Evolutionary conservation across 1,139 yeast species (phyloP).

Genomic region (Hemisphaericaspora xylofermentans): DNA sequence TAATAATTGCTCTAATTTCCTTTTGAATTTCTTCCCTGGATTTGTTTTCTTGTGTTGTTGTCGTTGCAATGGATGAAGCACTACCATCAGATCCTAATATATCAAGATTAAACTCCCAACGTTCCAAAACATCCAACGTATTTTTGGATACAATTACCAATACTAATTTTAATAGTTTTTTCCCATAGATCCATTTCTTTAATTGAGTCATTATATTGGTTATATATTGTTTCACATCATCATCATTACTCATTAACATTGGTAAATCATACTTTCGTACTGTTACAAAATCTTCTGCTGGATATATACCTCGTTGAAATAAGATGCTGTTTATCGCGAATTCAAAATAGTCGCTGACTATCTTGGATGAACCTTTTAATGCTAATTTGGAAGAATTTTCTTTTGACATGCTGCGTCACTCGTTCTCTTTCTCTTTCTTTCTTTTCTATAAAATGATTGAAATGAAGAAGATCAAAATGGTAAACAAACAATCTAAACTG

Average conservation of each 20-base stretch:
- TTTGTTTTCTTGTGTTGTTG: constrained; percentile 19
- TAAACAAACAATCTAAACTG: no score
- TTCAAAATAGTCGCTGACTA: constrained; percentile 82
- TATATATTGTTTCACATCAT: constrained; percentile 73
- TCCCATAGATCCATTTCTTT: constrained; percentile 77
- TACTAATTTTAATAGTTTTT: constrained; percentile 66
- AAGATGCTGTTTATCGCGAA: constrained; percentile 77
- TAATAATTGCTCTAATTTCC: constrained; percentile 80
- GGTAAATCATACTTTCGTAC: constrained; percentile 82
- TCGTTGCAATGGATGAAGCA: background rate
- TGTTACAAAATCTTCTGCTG: constrained; percentile 79
- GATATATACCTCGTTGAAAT: constrained; percentile 89
- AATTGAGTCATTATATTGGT: constrained; percentile 70
- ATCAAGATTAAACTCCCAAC: constrained; percentile 82
- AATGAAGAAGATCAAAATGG: background rate
- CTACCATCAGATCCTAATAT: constrained; percentile 21
- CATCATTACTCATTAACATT: constrained; percentile 70
- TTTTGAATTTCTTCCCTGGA: constrained; percentile 55
- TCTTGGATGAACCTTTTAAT: constrained; percentile 73
- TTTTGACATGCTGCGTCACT: background rate
- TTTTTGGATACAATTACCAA: constrained; percentile 70
- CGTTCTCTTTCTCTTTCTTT: background rate
- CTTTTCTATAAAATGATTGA: background rate
- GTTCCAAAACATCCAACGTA: constrained; percentile 67
- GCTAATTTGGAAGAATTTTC: constrained; percentile 43